Evolutionary conservation across 1,139 yeast genomes (phyloP), one percentile per base, ranked within the genome.

Genomic region (Scheffersomyces lignicola): DNA sequence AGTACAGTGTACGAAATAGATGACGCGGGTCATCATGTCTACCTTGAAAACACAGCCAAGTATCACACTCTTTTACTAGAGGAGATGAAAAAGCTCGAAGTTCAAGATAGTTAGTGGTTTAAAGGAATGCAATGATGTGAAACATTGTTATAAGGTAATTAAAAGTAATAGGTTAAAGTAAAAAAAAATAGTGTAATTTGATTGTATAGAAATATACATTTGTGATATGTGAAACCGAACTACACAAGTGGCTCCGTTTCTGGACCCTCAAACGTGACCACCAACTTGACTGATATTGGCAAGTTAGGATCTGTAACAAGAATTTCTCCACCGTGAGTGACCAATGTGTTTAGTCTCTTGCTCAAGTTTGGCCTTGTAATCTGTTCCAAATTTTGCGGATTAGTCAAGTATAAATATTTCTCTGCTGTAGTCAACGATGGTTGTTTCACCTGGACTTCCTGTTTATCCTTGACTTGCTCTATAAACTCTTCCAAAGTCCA

Each of bases 21-120:
- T 7, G 65, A 77, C 42, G 65, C 83, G 7, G 92, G 92, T 3
- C 92, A 84, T 54, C 92, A 83, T 52, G 49, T 83, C 11, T 84
- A 83, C 51, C 62, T 83, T 42, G 94, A 80, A 50, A 81, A 82
- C 47, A 60, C 64, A 36, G 41, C 51, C 8, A 62, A 47, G 25
- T 83, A 83, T 51, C 81, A 83, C 51, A 44, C 60, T 12, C 42
- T 76, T 43, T 52, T 83, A 25, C 37, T 69, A 3, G 48, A 64
- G 7, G 65, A 61, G 41, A 62, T 62, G 67, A 36, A 45, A 21
- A 43, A 43, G 20, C 40, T 49, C 35, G 36, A 31, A 30, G n/a
- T n/a, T n/a, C n/a, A n/a, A n/a, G n/a, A n/a, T n/a, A n/a, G n/a
- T n/a, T n/a, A n/a, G n/a, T n/a, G n/a, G n/a, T n/a, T n/a, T n/a